A percentile compares a stretch with the other conserved stretches of the same genome.
Evolutionary conservation across 2,329 filamentous ascomycete genomes (phyloP).

Genomic region (Diplocarpon mali): DNA sequence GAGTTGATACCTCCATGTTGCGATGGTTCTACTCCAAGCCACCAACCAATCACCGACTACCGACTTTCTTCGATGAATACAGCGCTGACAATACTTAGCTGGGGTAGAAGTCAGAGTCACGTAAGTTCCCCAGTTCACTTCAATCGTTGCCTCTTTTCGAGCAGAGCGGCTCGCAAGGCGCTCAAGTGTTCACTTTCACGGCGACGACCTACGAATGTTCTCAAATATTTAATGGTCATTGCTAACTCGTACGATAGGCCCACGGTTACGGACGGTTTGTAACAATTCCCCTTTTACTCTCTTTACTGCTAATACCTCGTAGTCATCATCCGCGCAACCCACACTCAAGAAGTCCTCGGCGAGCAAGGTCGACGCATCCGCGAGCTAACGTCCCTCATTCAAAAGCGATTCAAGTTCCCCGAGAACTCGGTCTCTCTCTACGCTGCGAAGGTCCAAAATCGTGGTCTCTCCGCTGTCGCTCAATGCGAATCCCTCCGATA

Average conservation of each 20-base stretch:
- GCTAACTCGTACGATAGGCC: slow-evolving; percentile 29
- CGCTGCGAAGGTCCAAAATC: slow-evolving; percentile 99
- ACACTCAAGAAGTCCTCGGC: slow-evolving; percentile 99
- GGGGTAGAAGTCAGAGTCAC: slow-evolving; percentile 99
- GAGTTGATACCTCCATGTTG: background rate
- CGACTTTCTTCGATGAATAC: no score
- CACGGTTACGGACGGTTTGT: slow-evolving; percentile 39
- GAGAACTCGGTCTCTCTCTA: slow-evolving; percentile 99
- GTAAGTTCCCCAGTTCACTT: slow-evolving; percentile 64
- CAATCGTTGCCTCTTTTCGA: background rate
- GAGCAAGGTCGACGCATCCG: slow-evolving; percentile 99
- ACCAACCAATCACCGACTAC: no score
- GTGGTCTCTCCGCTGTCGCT: slow-evolving; percentile 97
- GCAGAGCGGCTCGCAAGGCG: background rate
- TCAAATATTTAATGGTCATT: background rate
- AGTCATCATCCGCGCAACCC: slow-evolving; percentile 92
- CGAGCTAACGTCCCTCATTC: slow-evolving; percentile 99
- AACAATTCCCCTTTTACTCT: background rate
- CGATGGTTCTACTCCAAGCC: no score
- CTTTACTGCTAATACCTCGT: background rate
- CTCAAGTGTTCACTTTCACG: no score
- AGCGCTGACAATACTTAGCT: slow-evolving; percentile 27
- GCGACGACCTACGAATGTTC: no score
- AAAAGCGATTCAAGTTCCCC: slow-evolving; percentile 99
- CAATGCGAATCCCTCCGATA: slow-evolving; percentile 99